Percentiles rank a stretch among this genome's conserved stretches.
phyloP scores from a whole-genome alignment of 148 eudicot species.

The Chenopodium berlandieri region DNA sequence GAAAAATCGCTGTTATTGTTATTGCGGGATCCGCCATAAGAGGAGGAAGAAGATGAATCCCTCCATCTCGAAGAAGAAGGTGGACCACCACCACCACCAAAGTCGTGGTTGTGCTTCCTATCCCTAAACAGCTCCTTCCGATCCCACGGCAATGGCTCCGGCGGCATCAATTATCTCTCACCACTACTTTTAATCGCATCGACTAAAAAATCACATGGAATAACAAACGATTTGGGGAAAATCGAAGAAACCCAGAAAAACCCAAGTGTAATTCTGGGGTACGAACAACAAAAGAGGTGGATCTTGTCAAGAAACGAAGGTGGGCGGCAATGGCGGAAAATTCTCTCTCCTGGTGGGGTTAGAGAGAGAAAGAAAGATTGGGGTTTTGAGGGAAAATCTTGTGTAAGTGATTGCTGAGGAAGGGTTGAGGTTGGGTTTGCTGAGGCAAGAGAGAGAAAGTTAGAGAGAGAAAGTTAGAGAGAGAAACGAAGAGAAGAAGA shows the following conservation, averaged over 20 bases:
- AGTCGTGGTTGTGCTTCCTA: slow-evolving; percentile 42
- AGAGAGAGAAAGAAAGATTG: background rate
- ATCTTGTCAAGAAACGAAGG: background rate
- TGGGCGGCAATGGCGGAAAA: background rate
- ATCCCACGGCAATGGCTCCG: slow-evolving; percentile 81
- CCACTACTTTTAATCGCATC: slow-evolving; percentile 30
- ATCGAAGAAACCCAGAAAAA: background rate
- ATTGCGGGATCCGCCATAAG: slow-evolving; percentile 35
- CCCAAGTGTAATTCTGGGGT: background rate
- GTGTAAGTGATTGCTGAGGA: slow-evolving; percentile 1
- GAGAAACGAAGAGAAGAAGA: background rate
- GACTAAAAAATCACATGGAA: background rate
- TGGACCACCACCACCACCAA: background rate
- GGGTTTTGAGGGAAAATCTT: background rate
- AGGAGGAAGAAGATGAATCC: slow-evolving; percentile 38
- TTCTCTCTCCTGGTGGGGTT: background rate
- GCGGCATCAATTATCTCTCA: slow-evolving; percentile 67
- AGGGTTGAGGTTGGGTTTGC: background rate
- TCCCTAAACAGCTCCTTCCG: slow-evolving; percentile 67
- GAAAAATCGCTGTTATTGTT: slow-evolving; percentile 22
- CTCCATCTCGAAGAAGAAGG: slow-evolving; percentile 42
- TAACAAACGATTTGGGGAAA: background rate
- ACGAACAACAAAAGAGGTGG: background rate
- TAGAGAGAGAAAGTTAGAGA: no score
- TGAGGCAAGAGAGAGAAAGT: slow-evolving; percentile 4